Percentiles rank a stretch among this genome's conserved stretches.
phyloP scores from a whole-genome alignment of 768 basidiomycete species.

The Lactarius pseudohatsudake region DNA sequence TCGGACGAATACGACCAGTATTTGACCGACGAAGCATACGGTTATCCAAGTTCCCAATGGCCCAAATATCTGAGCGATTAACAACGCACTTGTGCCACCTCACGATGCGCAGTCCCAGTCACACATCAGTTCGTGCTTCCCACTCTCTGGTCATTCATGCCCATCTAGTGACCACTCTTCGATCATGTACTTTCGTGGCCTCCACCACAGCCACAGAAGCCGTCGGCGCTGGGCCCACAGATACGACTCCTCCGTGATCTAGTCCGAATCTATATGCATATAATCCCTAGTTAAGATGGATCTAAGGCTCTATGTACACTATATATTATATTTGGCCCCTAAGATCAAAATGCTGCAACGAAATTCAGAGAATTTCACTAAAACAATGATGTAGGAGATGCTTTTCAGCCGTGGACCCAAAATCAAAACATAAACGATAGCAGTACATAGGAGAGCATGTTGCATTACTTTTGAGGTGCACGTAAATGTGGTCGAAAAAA shows the following conservation, averaged over 20 bases:
- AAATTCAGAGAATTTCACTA: no score
- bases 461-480: not conserved
- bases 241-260: not conserved
- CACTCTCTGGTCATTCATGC: not conserved
- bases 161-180: not conserved
- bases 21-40: slow-evolving; percentile 1
- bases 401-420: no score
- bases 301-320: not conserved
- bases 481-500: not conserved
- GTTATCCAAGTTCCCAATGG: not conserved
- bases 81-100: not conserved
- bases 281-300: not conserved
- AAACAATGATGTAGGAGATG: no score
- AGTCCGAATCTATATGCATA: not conserved
- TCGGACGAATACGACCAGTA: not conserved
- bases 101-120: no score
- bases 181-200: no score
- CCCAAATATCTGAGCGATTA: not conserved
- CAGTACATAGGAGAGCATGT: not conserved
- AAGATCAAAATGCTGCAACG: no score
- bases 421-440: not conserved
- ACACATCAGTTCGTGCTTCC: not conserved
- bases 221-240: no score
- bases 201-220: no score
- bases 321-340: no score